Evolutionary conservation across 176 grass and related monocot genomes (phyloP).

Genomic region (Leersia perrieri): DNA sequence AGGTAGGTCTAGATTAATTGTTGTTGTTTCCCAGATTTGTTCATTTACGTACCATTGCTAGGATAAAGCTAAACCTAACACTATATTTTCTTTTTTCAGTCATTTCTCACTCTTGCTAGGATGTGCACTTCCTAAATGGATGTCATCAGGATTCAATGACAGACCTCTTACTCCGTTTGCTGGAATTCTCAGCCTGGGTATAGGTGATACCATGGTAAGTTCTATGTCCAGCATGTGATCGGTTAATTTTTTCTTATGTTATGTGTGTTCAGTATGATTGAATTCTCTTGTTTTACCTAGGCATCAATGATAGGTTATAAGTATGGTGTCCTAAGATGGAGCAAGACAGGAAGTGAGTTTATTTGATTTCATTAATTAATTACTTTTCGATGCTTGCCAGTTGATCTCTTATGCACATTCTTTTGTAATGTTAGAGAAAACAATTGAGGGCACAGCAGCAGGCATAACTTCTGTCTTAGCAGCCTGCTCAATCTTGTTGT

Average conservation of each 20-base stretch:
- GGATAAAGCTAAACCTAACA: slow-evolving; percentile 18
- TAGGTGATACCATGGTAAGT: slow-evolving; percentile 94
- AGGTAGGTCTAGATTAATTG: slow-evolving; percentile 38
- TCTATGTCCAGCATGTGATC: background rate
- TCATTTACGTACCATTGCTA: background rate
- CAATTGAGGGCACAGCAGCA: slow-evolving; percentile 92
- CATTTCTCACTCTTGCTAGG: slow-evolving; percentile 93
- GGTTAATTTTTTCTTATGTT: background rate
- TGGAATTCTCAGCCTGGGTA: slow-evolving; percentile 98
- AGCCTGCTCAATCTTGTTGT: slow-evolving; percentile 73
- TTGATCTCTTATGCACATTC: background rate
- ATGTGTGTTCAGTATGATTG: background rate
- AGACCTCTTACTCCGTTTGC: slow-evolving; percentile 83
- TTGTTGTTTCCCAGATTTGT: slow-evolving; percentile 12
- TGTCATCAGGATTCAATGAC: slow-evolving; percentile 88
- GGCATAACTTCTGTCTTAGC: slow-evolving; percentile 87
- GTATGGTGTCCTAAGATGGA: slow-evolving; percentile 89
- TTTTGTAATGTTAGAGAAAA: slow-evolving; percentile 64
- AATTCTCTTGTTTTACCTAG: slow-evolving; percentile 37
- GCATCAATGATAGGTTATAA: slow-evolving; percentile 97
- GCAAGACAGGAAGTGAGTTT: slow-evolving; percentile 89
- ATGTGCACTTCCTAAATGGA: slow-evolving; percentile 96
- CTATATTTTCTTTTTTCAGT: slow-evolving; percentile 41
- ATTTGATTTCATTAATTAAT: background rate
- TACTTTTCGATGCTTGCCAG: background rate